Conservation (phyloP, 805 yeast species). For the Nakazawaea peltata region DNA sequence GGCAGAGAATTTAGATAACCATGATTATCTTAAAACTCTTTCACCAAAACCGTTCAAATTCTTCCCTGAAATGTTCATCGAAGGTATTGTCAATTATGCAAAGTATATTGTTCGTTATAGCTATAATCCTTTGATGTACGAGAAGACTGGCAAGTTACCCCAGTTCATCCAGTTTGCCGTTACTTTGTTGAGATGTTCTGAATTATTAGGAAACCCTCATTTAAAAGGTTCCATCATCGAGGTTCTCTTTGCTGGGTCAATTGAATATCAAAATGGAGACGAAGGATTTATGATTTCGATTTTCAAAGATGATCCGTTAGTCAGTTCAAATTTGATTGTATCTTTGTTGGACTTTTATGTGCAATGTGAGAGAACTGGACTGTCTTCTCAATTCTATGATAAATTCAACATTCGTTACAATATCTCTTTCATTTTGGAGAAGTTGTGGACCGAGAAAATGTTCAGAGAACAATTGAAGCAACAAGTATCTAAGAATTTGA, state of each 20-base stretch:
- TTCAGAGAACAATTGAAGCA: constrained; percentile 62
- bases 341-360: constrained; percentile 87
- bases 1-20: constrained; percentile 58
- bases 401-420: constrained; percentile 88
- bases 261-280: constrained; percentile 43
- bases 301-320: constrained; percentile 55
- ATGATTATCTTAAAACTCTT: constrained; percentile 56
- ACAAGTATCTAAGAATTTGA: constrained; percentile 62
- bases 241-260: constrained; percentile 66
- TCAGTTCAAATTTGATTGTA: constrained; percentile 61
- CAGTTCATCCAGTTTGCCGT: constrained; percentile 66
- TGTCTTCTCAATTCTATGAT: constrained; percentile 91
- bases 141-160: constrained; percentile 36
- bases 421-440: constrained; percentile 75
- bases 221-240: constrained; percentile 81
- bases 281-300: constrained; percentile 71
- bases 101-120: constrained; percentile 50
- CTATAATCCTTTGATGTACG: constrained; percentile 45
- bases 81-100: constrained; percentile 70
- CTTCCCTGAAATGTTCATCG: constrained; percentile 80
- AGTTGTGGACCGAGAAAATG: constrained; percentile 67
- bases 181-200: constrained; percentile 75
- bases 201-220: constrained; percentile 85
- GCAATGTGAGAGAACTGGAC: constrained; percentile 93
- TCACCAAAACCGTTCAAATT: constrained; percentile 74